Base-by-base conservation (phyloP, 1,284 basidiomycete species). In the Earliella scabrosa region DNA sequence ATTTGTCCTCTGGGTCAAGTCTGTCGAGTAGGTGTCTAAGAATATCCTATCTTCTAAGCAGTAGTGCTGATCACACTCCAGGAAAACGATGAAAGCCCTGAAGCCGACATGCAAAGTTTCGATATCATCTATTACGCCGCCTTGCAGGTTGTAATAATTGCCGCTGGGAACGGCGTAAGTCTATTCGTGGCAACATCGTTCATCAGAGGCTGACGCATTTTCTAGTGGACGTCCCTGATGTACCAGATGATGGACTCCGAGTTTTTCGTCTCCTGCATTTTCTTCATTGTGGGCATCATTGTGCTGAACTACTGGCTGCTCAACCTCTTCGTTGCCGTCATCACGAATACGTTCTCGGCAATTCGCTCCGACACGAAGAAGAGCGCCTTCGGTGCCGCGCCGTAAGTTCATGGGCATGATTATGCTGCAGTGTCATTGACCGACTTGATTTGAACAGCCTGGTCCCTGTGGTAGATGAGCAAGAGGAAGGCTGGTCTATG, bases 281-380 rank as follows among this genome's bases (percentile, higher is more conserved):
- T 95, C 76, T 98, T 95, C 76, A 90, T 98, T 63, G 74, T 90
- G 51, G 89, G 88, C 55, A 77, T 95, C 58, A 76, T 97, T 60
- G 82, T 97, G 10, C 81, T 97, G 63, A 96, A 97, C 72, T 93
- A 96, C 69, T 97, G 94, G 93, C 78, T 98, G 54, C 90, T 97
- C 78, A 97, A 97, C 71, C 75, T 97, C 56, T 93, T 98, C 71
- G 94, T 98, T 56, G 97, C 96, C 27, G 96, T 98, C 40, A 97
- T 98, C 64, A 95, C 95, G 40, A 94, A 95, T 71, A 95, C 93
- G 0, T 99, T 99, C 72, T 88, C 88, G 23, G 92, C 91, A 14
- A 97, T 98, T 59, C 82, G 94, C 20, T 83, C 88, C 6, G 88
- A 93, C 65, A 98, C 96, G 2, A 87, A 92, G 71, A 91, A 90